Evolutionary conservation across 228 moss, liverwort and hornwort species (phyloP).

Genomic region (Sphagnum magellanicum): DNA sequence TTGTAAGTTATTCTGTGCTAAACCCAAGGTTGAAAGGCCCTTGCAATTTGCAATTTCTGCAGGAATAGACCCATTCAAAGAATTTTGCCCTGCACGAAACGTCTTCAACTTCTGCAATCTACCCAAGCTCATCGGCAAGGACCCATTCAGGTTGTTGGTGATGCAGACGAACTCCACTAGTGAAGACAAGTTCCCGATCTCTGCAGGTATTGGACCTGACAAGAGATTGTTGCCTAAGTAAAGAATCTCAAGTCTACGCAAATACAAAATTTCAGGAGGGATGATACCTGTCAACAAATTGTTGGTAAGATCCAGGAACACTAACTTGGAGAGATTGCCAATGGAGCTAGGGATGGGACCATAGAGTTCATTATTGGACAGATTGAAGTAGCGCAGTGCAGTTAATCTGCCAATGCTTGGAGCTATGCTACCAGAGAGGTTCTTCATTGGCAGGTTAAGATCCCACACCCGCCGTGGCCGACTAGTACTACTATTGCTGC

Average conservation of each 20-base stretch:
- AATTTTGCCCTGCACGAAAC: conserved; percentile 41
- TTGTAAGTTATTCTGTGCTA: conserved; percentile 27
- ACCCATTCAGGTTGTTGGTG: conserved; percentile 34
- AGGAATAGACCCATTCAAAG: conserved; percentile 27
- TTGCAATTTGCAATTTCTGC: conserved; percentile 14
- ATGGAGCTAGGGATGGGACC: conserved; percentile 53
- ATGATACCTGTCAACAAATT: conserved; percentile 51
- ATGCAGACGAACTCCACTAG: conserved; percentile 38
- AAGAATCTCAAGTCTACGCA: conserved; percentile 35
- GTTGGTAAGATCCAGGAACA: conserved; percentile 30
- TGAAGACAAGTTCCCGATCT: conserved; percentile 42
- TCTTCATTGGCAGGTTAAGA: too few species aligned
- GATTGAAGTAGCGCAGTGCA: conserved; percentile 30
- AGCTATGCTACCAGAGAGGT: too few species aligned
- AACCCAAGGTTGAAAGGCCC: conserved; percentile 29
- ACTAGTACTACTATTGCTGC: neutral
- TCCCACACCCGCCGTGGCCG: too few species aligned
- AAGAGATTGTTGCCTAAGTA: conserved; percentile 45
- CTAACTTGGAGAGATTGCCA: conserved; percentile 27
- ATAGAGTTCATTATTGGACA: conserved; percentile 43
- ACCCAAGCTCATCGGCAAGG: conserved; percentile 49
- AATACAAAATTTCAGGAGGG: conserved; percentile 43
- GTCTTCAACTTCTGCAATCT: conserved; percentile 24
- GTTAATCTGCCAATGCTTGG: conserved; percentile 34
- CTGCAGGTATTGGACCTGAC: conserved; percentile 45